Base-by-base conservation (phyloP, 148 eudicot genomes). In the Vaccinium macrocarpon region DNA sequence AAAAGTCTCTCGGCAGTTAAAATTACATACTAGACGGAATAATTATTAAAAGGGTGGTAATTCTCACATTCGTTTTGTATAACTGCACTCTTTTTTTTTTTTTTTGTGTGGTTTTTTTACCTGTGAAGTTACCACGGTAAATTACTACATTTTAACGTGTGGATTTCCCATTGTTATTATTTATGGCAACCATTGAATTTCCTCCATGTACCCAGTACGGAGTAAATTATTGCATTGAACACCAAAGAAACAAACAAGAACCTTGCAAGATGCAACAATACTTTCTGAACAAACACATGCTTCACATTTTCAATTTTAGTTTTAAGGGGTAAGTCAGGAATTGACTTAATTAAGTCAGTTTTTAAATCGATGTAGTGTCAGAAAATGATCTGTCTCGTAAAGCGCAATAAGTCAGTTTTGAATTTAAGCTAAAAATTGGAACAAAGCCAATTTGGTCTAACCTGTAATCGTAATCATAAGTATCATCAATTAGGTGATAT, bases 161-260 rank as follows among this genome's bases (percentile, higher is more conserved):
- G 42, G 42, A 38, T 38, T 38, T 38, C 42, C 53, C 53, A 10
- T 51, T 8, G 53, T 51, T 5, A 12, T 51, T 13, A 3, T 11
- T 70, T 32, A 35, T 57, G 18, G 62, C 3, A 57, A 14, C 13
- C 1, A 1, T 32, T 1, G 76, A 11, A 16, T 35, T 15, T 35
- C 50, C 25, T 10, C 79, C 25, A 76, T 29, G 21, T 15, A 15
- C 38, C 4, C 2, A 35, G 81, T 55, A 79, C 32, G 61, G 32
- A 49, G 82, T 32, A 66, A 55, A 55, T 3, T 32, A 18, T 10
- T 68, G 68, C 68, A 42, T 56, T 18, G 25, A 10, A 10, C 82
- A 79, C 23, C 50, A 2, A 32, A 68, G 82, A 79, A 56, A 56
- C 7, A 14, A 79, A 32, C 66, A 79, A 56, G n/a, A 35, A 79